Base-by-base conservation (phyloP, 1,284 basidiomycete species). In the Moniliophthora roreri region DNA sequence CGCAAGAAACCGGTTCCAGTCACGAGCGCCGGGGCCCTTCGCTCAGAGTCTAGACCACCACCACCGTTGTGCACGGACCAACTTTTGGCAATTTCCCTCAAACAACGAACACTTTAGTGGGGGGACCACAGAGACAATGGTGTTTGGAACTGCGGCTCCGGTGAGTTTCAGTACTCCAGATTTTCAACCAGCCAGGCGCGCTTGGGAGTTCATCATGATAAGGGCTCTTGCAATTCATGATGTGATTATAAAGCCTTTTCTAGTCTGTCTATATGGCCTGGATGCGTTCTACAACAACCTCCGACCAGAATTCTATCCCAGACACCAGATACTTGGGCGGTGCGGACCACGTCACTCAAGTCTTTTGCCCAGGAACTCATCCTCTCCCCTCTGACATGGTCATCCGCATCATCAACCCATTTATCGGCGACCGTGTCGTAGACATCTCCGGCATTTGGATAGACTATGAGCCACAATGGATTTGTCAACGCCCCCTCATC, bases 251-350 rank as follows among this genome's bases (percentile, higher is more conserved):
- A 23, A 15, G 34, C 18, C 13, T 50, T 23, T 15, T 34, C 39
- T 28, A 56, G 41, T 3, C n/a, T 10, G 10, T 41, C 10, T 5
- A 56, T 50, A 48, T 56, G 55, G 26, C 3, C 39, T 10, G 84
- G 83, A 2, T 73, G 73, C 5, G 79, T 76, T 62, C 81, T 83
- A 65, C 90, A 92, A 62, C 90, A 91, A 1, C 90, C 90, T 1
- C 90, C 90, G 0, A 85, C 71, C 7, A 91, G 62, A 2, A 87
- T 57, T 0, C 81, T 81, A 10, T 62, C 68, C 84, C 87, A 91
- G 4, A 62, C 48, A 38, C 61, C 39, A 55, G 23, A 60, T 49
- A 10, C 63, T 48, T 1, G 77, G 66, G 3, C 74, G 56, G 0
- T 55, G 51, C 24, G 32, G 24, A 26, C 47, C 1, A 15, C 18